These are phyloP conservation scores for Tilletia setariae DNA, from an alignment of 1,284 basidiomycete genomes.

Conservation along the genomic window DNA sequence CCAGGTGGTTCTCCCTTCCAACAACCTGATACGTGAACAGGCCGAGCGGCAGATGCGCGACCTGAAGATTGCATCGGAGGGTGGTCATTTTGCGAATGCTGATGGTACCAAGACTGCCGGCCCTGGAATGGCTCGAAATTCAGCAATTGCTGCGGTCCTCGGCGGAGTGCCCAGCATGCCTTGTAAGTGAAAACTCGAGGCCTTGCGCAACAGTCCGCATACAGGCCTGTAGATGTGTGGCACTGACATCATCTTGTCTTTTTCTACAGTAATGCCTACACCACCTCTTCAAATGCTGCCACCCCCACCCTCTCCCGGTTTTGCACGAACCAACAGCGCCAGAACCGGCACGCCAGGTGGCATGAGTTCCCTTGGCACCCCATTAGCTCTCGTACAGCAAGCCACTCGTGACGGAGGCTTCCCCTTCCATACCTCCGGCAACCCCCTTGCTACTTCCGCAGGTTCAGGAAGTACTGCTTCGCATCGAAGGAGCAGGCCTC, in stretches of 20 bases:
- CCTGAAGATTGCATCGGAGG: conserved; percentile 32
- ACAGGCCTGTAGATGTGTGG: too few species aligned
- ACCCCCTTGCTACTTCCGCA: background rate
- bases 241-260: background rate
- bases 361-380: background rate
- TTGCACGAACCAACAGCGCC: background rate
- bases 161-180: conserved; percentile 46
- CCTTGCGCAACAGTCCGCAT: too few species aligned
- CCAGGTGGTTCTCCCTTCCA: conserved; percentile 34
- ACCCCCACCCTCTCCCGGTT: conserved; percentile 34
- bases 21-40: conserved; percentile 10
- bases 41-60: conserved; percentile 20
- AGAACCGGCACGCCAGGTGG: background rate
- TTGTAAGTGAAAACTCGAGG: conserved; percentile 5
- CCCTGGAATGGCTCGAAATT: conserved; percentile 30
- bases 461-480: conserved; percentile 2
- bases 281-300: conserved; percentile 44
- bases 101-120: background rate
- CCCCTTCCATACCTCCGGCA: background rate
- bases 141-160: conserved; percentile 34
- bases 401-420: conserved; percentile 4
- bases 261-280: conserved; percentile 33
- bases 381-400: conserved; percentile 14
- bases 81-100: conserved; percentile 13
- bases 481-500: background rate